These are phyloP conservation scores for Saccharomyces jurei DNA, from an alignment of 805 yeast species.

Conservation along the genomic window DNA sequence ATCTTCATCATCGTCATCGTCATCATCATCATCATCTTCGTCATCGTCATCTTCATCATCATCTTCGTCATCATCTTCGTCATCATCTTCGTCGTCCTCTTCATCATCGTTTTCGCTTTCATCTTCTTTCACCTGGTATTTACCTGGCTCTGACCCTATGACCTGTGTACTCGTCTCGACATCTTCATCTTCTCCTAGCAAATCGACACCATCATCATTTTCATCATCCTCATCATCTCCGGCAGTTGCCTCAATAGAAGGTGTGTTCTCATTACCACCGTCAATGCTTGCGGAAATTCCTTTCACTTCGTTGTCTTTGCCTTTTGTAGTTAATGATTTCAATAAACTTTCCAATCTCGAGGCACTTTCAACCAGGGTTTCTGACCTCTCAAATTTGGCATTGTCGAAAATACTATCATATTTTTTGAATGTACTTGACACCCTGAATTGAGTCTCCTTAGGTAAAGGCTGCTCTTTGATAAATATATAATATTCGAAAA, in stretches of 20 bases:
- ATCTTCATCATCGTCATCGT: conserved; percentile 9
- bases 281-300: background rate
- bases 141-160: background rate
- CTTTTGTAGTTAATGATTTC: conserved; percentile 16
- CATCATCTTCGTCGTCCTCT: conserved; percentile 13
- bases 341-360: conserved; percentile 26
- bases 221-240: conserved; percentile 19
- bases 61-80: conserved; percentile 17
- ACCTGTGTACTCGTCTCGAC: conserved; percentile 23
- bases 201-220: conserved; percentile 20
- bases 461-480: conserved; percentile 59
- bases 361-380: conserved; percentile 38
- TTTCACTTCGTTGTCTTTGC: background rate
- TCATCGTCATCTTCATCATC: conserved; percentile 23
- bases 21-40: conserved; percentile 12
- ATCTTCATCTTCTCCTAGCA: conserved; percentile 28
- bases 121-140: background rate
- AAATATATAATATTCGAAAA: conserved; percentile 63
- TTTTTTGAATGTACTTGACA: conserved; percentile 37
- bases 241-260: background rate
- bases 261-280: background rate
- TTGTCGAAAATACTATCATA: conserved; percentile 12
- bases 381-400: conserved; percentile 32
- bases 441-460: conserved; percentile 46
- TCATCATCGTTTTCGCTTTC: conserved; percentile 2